Conservation (phyloP, 257 asterid species). For the Petunia secreta region DNA sequence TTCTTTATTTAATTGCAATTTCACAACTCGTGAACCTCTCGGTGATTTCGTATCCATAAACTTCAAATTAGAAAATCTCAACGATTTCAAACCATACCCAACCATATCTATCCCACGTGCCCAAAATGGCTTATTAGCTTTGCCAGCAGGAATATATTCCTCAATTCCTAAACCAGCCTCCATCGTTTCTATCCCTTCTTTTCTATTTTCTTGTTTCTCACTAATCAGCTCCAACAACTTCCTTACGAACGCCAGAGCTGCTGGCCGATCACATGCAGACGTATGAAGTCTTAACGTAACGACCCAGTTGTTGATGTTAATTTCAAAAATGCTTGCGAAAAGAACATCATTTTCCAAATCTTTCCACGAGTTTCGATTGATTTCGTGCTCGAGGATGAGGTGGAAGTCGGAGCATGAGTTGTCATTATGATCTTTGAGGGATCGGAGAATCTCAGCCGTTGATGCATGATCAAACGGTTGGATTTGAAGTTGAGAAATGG, state of each 20-base stretch:
- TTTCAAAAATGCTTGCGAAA: conserved; percentile 58
- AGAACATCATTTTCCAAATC: conserved; percentile 46
- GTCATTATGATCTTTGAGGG: conserved; percentile 18
- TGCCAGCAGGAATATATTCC: conserved; percentile 68
- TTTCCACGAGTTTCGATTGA: conserved; percentile 64
- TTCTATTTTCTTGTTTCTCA: not conserved
- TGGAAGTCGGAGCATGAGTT: conserved; percentile 51
- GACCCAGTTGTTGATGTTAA: conserved; percentile 46
- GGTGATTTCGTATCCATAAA: conserved; percentile 57
- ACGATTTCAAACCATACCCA: conserved; percentile 76
- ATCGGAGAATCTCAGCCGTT: conserved; percentile 59
- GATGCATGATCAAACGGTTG: conserved; percentile 57
- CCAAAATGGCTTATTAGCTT: conserved; percentile 78
- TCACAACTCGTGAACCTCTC: conserved; percentile 60
- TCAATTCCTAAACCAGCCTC: conserved; percentile 66
- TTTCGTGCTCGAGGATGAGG: conserved; percentile 76
- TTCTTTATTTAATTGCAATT: conserved; percentile 54
- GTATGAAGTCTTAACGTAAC: conserved; percentile 77
- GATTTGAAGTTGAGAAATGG: conserved; percentile 58
- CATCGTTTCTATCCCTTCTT: conserved; percentile 30
- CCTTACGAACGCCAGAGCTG: conserved; percentile 61
- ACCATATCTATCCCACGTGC: conserved; percentile 87
- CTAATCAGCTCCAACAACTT: conserved; percentile 51
- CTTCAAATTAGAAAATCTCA: conserved; percentile 58
- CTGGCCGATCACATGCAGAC: conserved; percentile 71